Conservation (phyloP, 164 flowering plant genomes). For the Chloranthus sessilifolius region DNA sequence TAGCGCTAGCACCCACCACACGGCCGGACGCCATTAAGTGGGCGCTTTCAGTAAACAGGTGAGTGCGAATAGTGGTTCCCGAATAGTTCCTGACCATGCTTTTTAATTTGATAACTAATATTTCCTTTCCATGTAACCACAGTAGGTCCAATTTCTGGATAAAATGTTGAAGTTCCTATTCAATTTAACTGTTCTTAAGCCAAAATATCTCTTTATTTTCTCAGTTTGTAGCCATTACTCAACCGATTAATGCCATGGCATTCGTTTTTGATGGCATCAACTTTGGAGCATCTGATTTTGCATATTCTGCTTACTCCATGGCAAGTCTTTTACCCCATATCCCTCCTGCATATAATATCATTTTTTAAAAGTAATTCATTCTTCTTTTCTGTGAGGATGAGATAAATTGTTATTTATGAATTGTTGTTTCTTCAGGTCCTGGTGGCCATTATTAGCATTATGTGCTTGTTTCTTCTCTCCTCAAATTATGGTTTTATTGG, state of each 20-base stretch:
- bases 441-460: conserved; percentile 70
- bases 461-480: conserved; percentile 50
- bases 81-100: too few species aligned
- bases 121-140: too few species aligned
- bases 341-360: background rate
- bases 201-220: conserved; percentile 3
- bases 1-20: too few species aligned
- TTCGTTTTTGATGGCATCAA: conserved; percentile 87
- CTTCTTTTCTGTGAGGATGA: background rate
- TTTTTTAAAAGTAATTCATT: background rate
- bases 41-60: too few species aligned
- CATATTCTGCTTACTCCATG: conserved; percentile 78
- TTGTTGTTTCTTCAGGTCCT: conserved; percentile 43
- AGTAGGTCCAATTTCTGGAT: too few species aligned
- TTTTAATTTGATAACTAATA: too few species aligned
- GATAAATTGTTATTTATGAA: background rate
- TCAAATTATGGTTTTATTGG: conserved; percentile 62
- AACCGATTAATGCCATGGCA: conserved; percentile 79
- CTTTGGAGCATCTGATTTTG: conserved; percentile 90
- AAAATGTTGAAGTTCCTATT: too few species aligned
- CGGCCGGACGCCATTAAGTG: too few species aligned
- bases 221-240: conserved; percentile 86
- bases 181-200: too few species aligned
- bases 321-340: conserved; percentile 24
- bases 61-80: too few species aligned